These are phyloP conservation scores for Globisporangium sylvaticum DNA, from an alignment of 352 stramenopile species.

Conservation along the genomic window DNA sequence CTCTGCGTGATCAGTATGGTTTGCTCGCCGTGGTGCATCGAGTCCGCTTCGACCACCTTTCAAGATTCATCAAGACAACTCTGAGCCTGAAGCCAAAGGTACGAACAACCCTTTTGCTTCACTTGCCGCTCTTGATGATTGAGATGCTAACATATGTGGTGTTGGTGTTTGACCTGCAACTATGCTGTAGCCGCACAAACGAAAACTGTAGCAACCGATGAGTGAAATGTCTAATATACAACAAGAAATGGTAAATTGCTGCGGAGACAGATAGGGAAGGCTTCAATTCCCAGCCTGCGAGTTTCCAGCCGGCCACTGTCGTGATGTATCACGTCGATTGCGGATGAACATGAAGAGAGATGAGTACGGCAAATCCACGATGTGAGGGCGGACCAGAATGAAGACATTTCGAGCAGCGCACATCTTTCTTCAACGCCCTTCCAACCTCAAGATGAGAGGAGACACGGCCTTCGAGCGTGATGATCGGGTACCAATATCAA, in stretches of 20 bases:
- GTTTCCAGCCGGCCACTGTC: background rate
- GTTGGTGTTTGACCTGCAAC: background rate
- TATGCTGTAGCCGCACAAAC: background rate
- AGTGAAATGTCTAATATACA: conserved; percentile 1
- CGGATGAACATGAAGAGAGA: background rate
- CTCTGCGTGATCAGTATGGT: background rate
- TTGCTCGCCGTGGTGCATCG: background rate
- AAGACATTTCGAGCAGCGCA: background rate
- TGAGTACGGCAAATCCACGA: background rate
- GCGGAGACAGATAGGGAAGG: background rate
- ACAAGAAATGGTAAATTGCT: background rate
- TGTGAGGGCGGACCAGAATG: background rate
- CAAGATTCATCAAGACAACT: background rate
- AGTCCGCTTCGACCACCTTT: background rate
- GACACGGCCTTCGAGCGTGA: background rate
- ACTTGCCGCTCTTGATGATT: background rate
- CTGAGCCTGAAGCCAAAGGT: conserved; percentile 2
- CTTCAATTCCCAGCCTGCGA: background rate
- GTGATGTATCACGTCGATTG: background rate
- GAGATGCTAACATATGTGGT: background rate
- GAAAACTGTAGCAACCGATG: background rate
- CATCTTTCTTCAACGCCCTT: background rate
- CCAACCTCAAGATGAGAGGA: background rate
- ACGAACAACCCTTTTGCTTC: background rate
- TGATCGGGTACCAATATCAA: background rate